Conservation (phyloP, 2,329 filamentous ascomycete species). For the Phoma sp. region DNA sequence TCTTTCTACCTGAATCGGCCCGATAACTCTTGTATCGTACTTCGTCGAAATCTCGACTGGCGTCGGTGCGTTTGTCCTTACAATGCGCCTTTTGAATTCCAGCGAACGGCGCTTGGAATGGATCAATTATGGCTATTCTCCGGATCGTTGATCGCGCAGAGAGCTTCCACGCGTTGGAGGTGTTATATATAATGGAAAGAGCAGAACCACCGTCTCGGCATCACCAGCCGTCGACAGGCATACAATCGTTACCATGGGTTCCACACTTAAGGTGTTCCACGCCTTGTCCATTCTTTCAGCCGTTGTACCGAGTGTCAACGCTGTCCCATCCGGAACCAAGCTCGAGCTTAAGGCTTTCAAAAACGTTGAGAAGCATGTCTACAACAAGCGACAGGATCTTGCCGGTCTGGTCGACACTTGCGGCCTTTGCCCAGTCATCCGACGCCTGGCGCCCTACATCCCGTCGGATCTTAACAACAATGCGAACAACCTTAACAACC, state of each 20-base stretch:
- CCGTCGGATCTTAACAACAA: conserved; percentile 15
- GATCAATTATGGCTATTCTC: not conserved
- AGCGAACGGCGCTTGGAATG: conserved; percentile 5
- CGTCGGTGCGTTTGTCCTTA: not conserved
- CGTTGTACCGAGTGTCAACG: conserved; percentile 10
- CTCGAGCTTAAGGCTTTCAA: conserved; percentile 12
- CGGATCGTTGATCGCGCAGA: conserved; percentile 1
- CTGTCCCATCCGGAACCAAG: conserved; percentile 11
- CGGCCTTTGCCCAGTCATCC: conserved; percentile 19
- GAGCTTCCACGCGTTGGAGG: not conserved
- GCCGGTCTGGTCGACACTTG: conserved; percentile 16
- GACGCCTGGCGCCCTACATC: conserved; percentile 10
- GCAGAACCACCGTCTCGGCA: conserved; percentile 11
- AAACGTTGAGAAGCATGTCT: conserved; percentile 11
- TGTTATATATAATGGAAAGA: conserved; percentile 15
- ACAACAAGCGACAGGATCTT: conserved; percentile 17
- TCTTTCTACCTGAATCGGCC: not conserved
- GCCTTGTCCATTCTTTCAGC: conserved; percentile 16
- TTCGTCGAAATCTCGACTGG: not conserved
- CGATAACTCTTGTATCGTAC: too few relatives aligned
- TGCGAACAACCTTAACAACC: conserved; percentile 18
- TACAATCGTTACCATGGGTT: conserved; percentile 16
- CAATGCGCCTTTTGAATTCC: conserved; percentile 9
- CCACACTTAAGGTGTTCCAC: conserved; percentile 17
- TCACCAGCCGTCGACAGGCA: conserved; percentile 16